Evolutionary conservation across 768 basidiomycete species (phyloP), one percentile per base, ranked within the genome.

Genomic region (Myochromella boudieri): DNA sequence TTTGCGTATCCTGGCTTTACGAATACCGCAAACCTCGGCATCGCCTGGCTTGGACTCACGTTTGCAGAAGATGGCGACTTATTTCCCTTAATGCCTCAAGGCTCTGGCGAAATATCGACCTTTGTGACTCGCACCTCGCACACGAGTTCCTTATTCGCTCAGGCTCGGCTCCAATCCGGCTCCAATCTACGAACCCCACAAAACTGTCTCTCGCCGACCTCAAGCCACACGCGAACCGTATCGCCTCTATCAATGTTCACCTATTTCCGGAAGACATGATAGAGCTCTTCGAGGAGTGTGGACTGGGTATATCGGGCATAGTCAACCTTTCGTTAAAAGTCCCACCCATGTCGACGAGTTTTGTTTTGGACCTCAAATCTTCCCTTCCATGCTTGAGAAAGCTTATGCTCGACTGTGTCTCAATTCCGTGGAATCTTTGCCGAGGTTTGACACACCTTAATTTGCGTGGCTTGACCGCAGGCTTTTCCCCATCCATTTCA

Each of bases 71-170:
- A 17, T 75, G 74, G 74, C 65, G 68, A 5, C 42, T 37, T 41
- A 55, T 69, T 26, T 62, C 71, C 3, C 48, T 71, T 24, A 56
- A 57, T 34, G 68, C 68, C 6, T 54, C 67, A 11, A 57, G 68
- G 9, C 66, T 75, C 22, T 75, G 74, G 74, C 60, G 59, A 11
- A 57, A 46, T 42, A 70, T 75, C 40, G 71, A 73, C 52, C 59
- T 75, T 25, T 57, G 61, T 45, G 59, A 71, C 41, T 22, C 61
- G 8, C 57, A 57, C 24, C 62, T 69, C 24, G 64, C 70, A n/a
- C 52, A 51, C 11, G 60, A 67, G 44, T 71, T 64, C 34, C 62
- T 75, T 20, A 27, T 53, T 36, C 68, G 71, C 18, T 71, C 70
- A 6, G 61, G 60, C 37, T 15, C 51, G 8, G 65, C 65, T 1